Base-by-base conservation (phyloP, 2,329 filamentous ascomycete species). In the Aspergillus japonicus region DNA sequence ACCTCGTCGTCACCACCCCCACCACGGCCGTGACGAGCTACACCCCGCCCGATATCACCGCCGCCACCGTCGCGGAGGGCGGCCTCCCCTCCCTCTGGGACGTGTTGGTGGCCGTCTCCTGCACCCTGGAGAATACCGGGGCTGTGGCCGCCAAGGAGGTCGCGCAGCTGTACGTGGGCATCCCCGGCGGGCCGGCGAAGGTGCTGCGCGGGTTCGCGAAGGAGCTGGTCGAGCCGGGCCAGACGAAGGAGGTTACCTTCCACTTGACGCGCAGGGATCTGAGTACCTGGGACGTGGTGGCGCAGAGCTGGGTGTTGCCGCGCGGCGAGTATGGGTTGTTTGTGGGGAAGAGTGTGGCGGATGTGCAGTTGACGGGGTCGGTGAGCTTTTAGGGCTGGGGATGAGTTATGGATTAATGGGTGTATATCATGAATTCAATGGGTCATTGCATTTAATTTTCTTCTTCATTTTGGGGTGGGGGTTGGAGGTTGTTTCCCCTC, bases 141-240 rank as follows among this genome's bases (percentile, higher is more conserved):
- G 56, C 64, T 0, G 65, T 77, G 1, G 68, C 72, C 24, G 84
- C 83, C 11, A 77, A 80, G 1, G 78, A 81, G 11, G 81, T 87
- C 1, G 75, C 82, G 4, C 85, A 87, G 71, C 73, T 87, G 3
- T 87, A 87, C 66, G 69, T 87, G 19, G 68, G 68, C 1, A 77
- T 82, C 68, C 81, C 75, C 73, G 69, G 67, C 24, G 6, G 60
- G 24, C 16, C 58, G 7, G 47, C 50, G 5, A 61, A 68, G 61
- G 79, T 81, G 65, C 75, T 84, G 5, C 75, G 82, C 64, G 82
- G 75, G 53, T 86, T 86, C 61, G 77, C 81, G 6, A 85, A 85
- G 70, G 67, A 82, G 2, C 63, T 66, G 1, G 68, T 86, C 1
- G 64, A 68, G 12, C 66, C 76, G 0, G 79, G 79, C 0, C 69